A percentile compares a stretch with the other conserved stretches of the same genome.
phyloP scores from a whole-genome alignment of 2,329 filamentous ascomycete genomes.

The Fusarium austroafricanum region DNA sequence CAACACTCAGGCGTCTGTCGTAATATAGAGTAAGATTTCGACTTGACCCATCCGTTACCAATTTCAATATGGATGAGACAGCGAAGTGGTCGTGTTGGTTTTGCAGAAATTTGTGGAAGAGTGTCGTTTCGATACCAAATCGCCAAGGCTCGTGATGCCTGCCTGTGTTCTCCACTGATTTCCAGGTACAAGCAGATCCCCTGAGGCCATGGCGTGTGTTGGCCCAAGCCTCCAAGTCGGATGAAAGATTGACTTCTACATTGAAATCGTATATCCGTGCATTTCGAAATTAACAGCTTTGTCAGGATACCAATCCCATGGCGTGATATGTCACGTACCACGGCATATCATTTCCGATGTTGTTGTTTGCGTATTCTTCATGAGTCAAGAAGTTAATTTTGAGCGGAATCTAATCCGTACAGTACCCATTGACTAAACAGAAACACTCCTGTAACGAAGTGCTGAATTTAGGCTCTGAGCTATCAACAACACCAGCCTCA shows the following conservation, averaged over 20 bases:
- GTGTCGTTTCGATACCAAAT: conserved; percentile 29
- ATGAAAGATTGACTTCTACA: background rate
- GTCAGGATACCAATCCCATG: background rate
- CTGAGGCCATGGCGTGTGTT: conserved; percentile 5
- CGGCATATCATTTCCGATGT: conserved; percentile 13
- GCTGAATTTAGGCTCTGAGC: conserved; percentile 10
- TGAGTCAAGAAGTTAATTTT: background rate
- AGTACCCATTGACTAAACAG: background rate
- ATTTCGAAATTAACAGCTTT: conserved; percentile 1
- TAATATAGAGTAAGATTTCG: background rate
- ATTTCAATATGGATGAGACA: conserved; percentile 11
- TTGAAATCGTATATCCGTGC: background rate
- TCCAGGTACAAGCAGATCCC: conserved; percentile 18
- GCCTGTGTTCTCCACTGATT: conserved; percentile 21
- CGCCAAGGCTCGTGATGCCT: conserved; percentile 23
- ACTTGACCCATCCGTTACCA: background rate
- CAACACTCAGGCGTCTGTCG: background rate
- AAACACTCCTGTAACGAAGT: background rate
- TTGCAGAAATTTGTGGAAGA: conserved; percentile 1
- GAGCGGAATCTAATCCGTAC: background rate
- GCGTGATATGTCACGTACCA: conserved; percentile 6
- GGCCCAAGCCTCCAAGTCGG: conserved; percentile 1
- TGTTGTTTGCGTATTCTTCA: conserved; percentile 9
- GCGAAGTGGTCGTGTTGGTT: background rate
- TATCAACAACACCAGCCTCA: conserved; percentile 16